A percentile compares a stretch with the other conserved stretches of the same genome.
Evolutionary conservation across 495 filamentous ascomycete genomes (phyloP).

Genomic region (Xylaria venustula): DNA sequence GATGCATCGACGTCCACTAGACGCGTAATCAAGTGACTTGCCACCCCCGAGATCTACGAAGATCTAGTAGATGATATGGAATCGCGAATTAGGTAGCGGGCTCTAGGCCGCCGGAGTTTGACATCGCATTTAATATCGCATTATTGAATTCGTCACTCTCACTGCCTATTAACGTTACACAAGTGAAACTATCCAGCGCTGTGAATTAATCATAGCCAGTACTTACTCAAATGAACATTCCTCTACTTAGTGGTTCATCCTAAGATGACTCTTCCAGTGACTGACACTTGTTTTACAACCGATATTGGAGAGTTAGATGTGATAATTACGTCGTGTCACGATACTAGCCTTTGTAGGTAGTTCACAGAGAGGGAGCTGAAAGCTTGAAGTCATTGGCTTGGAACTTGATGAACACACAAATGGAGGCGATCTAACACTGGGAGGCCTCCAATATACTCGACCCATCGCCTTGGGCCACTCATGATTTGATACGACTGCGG

Average conservation of each 20-base stretch:
- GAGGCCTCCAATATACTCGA: background rate
- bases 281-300: background rate
- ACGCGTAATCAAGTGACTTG: slow-evolving; percentile 9
- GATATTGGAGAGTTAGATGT: background rate
- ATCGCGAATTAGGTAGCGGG: background rate
- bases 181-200: background rate
- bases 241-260: background rate
- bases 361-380: background rate
- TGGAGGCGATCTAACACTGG: background rate
- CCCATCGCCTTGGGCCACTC: background rate
- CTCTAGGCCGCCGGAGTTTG: background rate
- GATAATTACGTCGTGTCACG: background rate
- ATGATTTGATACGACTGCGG: background rate
- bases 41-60: background rate
- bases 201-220: background rate
- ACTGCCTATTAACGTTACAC: background rate
- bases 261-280: background rate
- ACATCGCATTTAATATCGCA: background rate
- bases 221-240: too few relatives aligned
- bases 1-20: background rate
- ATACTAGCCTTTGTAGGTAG: background rate
- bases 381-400: background rate
- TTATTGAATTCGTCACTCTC: background rate
- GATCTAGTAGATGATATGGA: background rate
- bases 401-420: background rate